Percentiles rank a stretch among this genome's conserved stretches.
Evolutionary conservation across 2,329 filamentous ascomycete species (phyloP).

Genomic region (Pseudohalonectria lignicola): DNA sequence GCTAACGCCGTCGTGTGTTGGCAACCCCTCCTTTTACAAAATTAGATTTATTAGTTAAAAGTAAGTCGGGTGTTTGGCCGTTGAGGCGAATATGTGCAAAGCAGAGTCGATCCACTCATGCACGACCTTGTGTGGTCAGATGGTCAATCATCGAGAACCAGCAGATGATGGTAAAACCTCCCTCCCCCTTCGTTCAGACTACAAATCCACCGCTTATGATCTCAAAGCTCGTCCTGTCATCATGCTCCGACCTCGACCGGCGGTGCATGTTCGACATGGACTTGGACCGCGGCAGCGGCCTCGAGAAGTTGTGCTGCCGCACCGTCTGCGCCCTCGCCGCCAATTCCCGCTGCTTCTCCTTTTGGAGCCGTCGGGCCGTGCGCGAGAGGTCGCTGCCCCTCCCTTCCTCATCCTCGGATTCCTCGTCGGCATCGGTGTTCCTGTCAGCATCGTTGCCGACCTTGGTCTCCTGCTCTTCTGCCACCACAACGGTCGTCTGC

Average conservation of each 20-base stretch:
- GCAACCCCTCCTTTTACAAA: too few relatives aligned
- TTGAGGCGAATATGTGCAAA: too few relatives aligned
- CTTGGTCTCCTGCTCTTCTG: background rate
- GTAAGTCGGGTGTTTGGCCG: too few relatives aligned
- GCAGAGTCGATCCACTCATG: too few relatives aligned
- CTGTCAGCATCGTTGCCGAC: background rate
- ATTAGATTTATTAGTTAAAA: too few relatives aligned
- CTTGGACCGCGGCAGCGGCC: slow-evolving; percentile 1
- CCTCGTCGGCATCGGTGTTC: background rate
- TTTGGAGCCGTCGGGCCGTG: background rate
- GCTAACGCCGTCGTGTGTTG: too few relatives aligned
- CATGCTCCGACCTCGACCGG: background rate
- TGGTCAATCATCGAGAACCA: too few relatives aligned
- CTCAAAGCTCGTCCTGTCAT: too few relatives aligned
- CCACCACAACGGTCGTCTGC: background rate
- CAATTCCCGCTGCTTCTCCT: background rate
- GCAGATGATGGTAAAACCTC: too few relatives aligned
- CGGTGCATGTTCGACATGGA: background rate
- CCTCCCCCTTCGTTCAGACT: too few relatives aligned
- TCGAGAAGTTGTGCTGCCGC: slow-evolving; percentile 4
- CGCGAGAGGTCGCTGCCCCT: background rate
- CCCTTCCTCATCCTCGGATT: background rate
- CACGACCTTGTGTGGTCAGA: too few relatives aligned
- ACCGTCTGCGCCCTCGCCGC: background rate
- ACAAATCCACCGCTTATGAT: too few relatives aligned